Conservation (phyloP, 2,329 filamentous ascomycete species). For the Nectriaceae sp. region DNA sequence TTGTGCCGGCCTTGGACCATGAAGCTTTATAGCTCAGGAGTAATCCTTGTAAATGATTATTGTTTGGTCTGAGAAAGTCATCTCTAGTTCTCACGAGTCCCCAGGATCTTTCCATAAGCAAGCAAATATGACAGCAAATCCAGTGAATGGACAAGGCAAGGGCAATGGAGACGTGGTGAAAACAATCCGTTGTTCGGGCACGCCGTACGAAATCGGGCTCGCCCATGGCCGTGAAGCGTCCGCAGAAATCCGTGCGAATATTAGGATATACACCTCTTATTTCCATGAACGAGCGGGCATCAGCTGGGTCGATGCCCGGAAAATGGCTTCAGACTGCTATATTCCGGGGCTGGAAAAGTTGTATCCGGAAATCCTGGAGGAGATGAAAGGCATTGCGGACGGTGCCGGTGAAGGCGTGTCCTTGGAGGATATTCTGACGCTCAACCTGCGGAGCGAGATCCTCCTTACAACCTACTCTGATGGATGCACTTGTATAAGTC, state of each 20-base stretch:
- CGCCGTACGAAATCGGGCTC: not conserved
- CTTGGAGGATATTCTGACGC: not conserved
- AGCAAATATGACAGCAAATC: too few relatives aligned
- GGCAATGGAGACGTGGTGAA: too few relatives aligned
- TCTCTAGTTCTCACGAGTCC: too few relatives aligned
- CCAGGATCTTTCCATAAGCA: too few relatives aligned
- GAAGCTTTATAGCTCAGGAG: too few relatives aligned
- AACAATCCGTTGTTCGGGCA: not conserved
- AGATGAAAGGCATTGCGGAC: not conserved
- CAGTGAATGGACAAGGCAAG: too few relatives aligned
- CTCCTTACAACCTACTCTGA: not conserved
- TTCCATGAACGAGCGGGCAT: not conserved
- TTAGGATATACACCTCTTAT: not conserved
- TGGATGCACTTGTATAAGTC: too few relatives aligned
- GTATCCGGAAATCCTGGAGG: not conserved
- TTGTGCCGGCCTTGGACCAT: too few relatives aligned
- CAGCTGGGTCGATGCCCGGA: not conserved
- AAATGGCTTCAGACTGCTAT: not conserved
- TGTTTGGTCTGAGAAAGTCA: too few relatives aligned
- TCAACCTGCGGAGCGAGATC: not conserved
- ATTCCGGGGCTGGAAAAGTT: not conserved
- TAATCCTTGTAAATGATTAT: too few relatives aligned
- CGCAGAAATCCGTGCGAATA: not conserved
- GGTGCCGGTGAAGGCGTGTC: not conserved
- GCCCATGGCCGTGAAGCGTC: not conserved